Evolutionary conservation across 495 filamentous ascomycete species (phyloP), one percentile per base, ranked within the genome.

Genomic region (Hypoxylon fuscum): DNA sequence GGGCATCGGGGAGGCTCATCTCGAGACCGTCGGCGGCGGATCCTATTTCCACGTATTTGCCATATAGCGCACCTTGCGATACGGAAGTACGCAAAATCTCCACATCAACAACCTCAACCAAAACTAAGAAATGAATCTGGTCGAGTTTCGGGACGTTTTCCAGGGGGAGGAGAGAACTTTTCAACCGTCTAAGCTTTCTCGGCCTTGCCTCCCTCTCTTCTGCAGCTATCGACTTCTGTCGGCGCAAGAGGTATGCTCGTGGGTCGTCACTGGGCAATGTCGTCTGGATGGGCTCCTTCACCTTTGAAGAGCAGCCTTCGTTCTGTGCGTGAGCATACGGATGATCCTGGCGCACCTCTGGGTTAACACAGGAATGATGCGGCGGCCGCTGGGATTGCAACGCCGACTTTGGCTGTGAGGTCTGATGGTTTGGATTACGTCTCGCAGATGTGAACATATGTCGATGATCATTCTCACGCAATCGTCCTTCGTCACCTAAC

Each of bases 101-200:
- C 5, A 41, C 11, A 38, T 59, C 40, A 10, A 68, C 27, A 8
- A 47, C 37, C 42, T 76, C n/a, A 1, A 55, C 48, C 23, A 72
- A 53, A 10, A 57, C 47, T 17, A 77, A 35, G 17, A 12, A 27
- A 46, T 76, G 68, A 0, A 63, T 73, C 40, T 76, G 55, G 14
- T 60, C 62, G 5, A 68, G 57, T 0, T 45, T 45, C 2, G 74
- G 70, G 31, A 72, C 69, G 7, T 57, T 77, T 50, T 82, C 79
- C n/a, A 81, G 62, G 17, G 80, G 78, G 21, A 81, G 54, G n/a
- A 76, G 69, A 27, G 61, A 73, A n/a, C 75, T 80, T 53, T 75
- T 80, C 22, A 76, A 29, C 10, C 78, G 72, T 37, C 60, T 70
- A 18, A 68, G 29, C 52, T 70, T 77, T 61, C 55, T 73, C 10